Evolutionary conservation across 2,329 filamentous ascomycete genomes (phyloP), one percentile per base, ranked within the genome.

Genomic region (Didymella lethalis): DNA sequence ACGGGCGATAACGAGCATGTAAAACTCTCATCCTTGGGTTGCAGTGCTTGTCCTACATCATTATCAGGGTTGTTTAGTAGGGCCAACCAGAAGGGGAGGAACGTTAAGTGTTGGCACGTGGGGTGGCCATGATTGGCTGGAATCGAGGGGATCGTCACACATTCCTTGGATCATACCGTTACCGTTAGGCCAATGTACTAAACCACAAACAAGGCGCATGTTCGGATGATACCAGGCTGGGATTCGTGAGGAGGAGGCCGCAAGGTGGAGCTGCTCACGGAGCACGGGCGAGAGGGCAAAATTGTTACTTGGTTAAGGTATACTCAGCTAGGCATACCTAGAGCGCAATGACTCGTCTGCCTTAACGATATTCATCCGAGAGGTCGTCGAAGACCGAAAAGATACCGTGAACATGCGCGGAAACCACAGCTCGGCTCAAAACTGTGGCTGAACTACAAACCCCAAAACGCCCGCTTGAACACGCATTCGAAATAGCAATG

Each of bases 381-480:
- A 28, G 23, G 32, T 18, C 23, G n/a, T 10, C 20, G 20, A 25
- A 45, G 14, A 49, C 25, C 43, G 16, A 48, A 38, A 32, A 36
- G 25, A 45, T 12, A 32, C 38, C 31, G 12, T 44, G 23, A 14
- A 34, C n/a, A 52, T 20, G 34, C 28, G 49, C 14, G 36, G 25
- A 41, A 54, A 49, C 44, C 32, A 49, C 18, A 54, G 18, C 40
- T 45, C 23, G 11, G 40, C 50, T 48, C 34, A n/a, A 46, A 28
- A 6, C 32, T 50, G 1, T 51, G 41, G 40, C 46, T 18, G 41
- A 40, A 43, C 5, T n/a, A n/a, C 43, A 34, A 12, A 47, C 20
- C 32, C 23, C 28, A 36, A 23, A 54, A 59, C 56, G 46, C 56
- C 56, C 56, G 56, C 56, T 59, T 25, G 23, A 54, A 54, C 28